Percentiles rank a stretch among this genome's conserved stretches.
These are phyloP conservation scores for Hirsutella thompsonii DNA, from an alignment of 2,329 filamentous ascomycete species.

Conservation along the genomic window DNA sequence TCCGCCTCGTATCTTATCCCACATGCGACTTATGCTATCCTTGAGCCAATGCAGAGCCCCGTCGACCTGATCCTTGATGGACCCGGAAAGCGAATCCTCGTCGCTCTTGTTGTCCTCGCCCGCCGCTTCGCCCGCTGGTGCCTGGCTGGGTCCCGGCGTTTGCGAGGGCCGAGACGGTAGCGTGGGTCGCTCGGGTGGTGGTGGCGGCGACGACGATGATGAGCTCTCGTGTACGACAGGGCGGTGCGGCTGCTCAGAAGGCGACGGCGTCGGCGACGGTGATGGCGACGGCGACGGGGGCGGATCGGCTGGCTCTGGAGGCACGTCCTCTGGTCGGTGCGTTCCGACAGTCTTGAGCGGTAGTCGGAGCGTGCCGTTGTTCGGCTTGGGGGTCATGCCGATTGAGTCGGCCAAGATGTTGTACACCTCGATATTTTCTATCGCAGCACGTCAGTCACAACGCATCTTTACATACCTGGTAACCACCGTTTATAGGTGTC, in stretches of 20 bases:
- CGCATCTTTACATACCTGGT: too few species aligned
- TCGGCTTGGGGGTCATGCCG: slow-evolving; percentile 57
- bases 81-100: slow-evolving; percentile 8
- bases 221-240: slow-evolving; percentile 1
- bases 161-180: slow-evolving; percentile 5
- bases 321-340: slow-evolving; percentile 38
- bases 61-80: slow-evolving; percentile 18
- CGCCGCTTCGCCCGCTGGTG: slow-evolving; percentile 4
- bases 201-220: too few species aligned
- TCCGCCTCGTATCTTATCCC: slow-evolving; percentile 27
- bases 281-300: slow-evolving; percentile 10
- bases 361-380: slow-evolving; percentile 76
- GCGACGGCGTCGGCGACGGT: slow-evolving; percentile 3
- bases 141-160: not conserved
- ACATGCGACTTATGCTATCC: slow-evolving; percentile 30
- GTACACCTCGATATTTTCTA: slow-evolving; percentile 90
- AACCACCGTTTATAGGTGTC: too few species aligned
- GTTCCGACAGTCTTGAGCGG: slow-evolving; percentile 51
- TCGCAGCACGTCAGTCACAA: too few species aligned
- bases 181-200: not conserved
- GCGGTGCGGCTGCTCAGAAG: slow-evolving; percentile 7
- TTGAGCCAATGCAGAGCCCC: slow-evolving; percentile 39
- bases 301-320: slow-evolving; percentile 42
- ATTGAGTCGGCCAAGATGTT: slow-evolving; percentile 88
- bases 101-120: slow-evolving; percentile 7